A percentile compares a stretch with the other conserved stretches of the same genome.
Conservation (phyloP, 176 grass and related monocot species). For the Triticum dicoccoides region DNA sequence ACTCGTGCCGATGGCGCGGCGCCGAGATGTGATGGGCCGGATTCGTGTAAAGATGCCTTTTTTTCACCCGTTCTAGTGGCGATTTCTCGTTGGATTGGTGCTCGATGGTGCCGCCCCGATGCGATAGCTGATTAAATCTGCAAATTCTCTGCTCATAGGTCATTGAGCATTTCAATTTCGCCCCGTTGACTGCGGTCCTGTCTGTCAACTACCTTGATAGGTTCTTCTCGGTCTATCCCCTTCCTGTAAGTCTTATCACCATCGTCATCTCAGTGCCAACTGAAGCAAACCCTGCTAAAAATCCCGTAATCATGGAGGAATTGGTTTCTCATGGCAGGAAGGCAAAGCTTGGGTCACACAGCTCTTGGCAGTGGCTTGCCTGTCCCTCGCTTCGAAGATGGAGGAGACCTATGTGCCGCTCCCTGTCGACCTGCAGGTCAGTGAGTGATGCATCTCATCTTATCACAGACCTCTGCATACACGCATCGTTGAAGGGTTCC, state of each 20-base stretch:
- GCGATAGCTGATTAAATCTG: constrained; percentile 40
- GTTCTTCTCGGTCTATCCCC: constrained; percentile 70
- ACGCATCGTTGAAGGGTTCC: constrained; percentile 6
- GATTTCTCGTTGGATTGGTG: constrained; percentile 24
- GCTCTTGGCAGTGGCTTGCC: constrained; percentile 82
- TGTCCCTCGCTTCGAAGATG: constrained; percentile 93
- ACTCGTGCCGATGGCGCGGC: background rate
- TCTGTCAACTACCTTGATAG: constrained; percentile 93
- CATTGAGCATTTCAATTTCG: constrained; percentile 80
- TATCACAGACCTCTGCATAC: background rate
- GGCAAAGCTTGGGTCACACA: constrained; percentile 71
- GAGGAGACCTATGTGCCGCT: constrained; percentile 84
- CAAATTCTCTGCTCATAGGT: constrained; percentile 60
- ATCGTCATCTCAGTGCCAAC: constrained; percentile 7
- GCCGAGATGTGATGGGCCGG: constrained; percentile 14
- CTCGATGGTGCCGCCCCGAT: background rate
- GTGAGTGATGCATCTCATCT: constrained; percentile 22
- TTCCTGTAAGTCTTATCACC: constrained; percentile 68
- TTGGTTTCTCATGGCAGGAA: constrained; percentile 41
- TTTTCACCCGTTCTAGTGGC: constrained; percentile 20
- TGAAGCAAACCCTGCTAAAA: constrained; percentile 24
- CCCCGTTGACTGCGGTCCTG: constrained; percentile 73
- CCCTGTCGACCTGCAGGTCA: constrained; percentile 74
- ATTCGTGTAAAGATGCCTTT: constrained; percentile 30
- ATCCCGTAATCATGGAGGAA: constrained; percentile 22